Evolutionary conservation across 2,329 filamentous ascomycete species (phyloP), one percentile per base, ranked within the genome.

Genomic region (Pestalotiopsis sp.): DNA sequence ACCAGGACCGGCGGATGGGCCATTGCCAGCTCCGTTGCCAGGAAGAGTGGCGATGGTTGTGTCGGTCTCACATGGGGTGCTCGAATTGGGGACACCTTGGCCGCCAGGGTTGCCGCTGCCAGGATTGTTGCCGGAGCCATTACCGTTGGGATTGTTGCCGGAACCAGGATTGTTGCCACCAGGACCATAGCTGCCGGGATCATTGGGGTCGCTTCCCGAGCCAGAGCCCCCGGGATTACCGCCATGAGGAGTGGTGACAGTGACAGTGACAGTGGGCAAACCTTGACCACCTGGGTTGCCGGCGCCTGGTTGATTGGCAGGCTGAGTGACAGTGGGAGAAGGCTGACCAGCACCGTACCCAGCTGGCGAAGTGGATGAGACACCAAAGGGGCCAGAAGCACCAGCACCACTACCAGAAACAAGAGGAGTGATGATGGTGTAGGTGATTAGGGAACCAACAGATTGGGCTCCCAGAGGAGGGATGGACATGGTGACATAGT

Each of bases 401-500:
- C 63, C 58, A 13, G 4, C 40, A 30, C 35, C 30, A 38, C 38
- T 35, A 20, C 30, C 56, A 17, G 57, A 60, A 11, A 26, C 35
- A 14, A 63, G 13, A 61, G 64, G 64, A 48, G 65, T 58, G 52
- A 66, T 59, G 30, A 64, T 69, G 61, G 64, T 63, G 48, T 60
- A 35, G 26, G 68, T 65, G 44, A 67, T 65, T 13, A 66, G 38
- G 40, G 35, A 56, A 20, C 66, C 66, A 59, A 52, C 52, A 62
- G 65, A 57, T 24, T 57, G 52, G n/a, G 65, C 68, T 14, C 52
- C 39, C 10, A 62, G 39, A 30, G 63, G 63, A n/a, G 68, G 59
- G 20, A 68, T 58, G n/a, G 68, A 66, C 24, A 69, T 11, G 39
- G 68, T 68, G 55, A 66, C 58, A 26, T 65, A 63, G 38, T 67